phyloP scores from a whole-genome alignment of 495 filamentous ascomycete genomes.

The Gamarada debralockiae region DNA sequence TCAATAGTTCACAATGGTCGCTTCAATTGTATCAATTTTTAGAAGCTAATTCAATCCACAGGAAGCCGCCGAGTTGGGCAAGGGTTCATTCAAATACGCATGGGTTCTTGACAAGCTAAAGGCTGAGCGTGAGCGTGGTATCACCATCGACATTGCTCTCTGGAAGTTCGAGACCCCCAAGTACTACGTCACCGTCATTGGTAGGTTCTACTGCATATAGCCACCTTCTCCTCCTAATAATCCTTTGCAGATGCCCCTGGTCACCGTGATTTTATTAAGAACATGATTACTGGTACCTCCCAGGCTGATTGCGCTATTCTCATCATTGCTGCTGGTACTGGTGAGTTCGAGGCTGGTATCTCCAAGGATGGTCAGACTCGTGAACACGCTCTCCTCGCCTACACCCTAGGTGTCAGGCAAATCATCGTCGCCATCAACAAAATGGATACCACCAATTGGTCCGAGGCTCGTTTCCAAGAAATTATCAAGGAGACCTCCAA shows the following conservation, averaged over 20 bases:
- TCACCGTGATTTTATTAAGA: conserved; percentile 99
- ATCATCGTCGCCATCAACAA: conserved; percentile 99
- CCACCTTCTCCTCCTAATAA: conserved; percentile 7
- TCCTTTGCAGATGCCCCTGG: conserved; percentile 80
- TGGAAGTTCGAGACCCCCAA: conserved; percentile 99
- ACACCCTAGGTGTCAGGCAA: conserved; percentile 99
- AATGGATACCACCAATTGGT: conserved; percentile 99
- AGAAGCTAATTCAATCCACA: conserved; percentile 30
- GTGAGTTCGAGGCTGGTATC: conserved; percentile 99
- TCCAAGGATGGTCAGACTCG: conserved; percentile 99
- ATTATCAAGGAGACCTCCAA: conserved; percentile 99
- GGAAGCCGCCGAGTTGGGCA: conserved; percentile 99
- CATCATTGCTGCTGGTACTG: conserved; percentile 99
- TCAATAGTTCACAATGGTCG: too few relatives aligned
- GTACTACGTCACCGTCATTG: conserved; percentile 99
- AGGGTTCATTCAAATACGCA: conserved; percentile 99
- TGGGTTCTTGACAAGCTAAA: conserved; percentile 99
- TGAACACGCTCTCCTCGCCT: conserved; percentile 99
- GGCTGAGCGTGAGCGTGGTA: conserved; percentile 99
- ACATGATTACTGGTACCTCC: conserved; percentile 99
- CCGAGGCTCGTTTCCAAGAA: conserved; percentile 92
- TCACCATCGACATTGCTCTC: conserved; percentile 99
- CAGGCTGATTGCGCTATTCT: conserved; percentile 99
- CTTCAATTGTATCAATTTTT: conserved; percentile 3
- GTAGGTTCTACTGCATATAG: conserved; percentile 50